Base-by-base conservation (phyloP, 1,139 yeast species). In the Nadsonia starkeyi-henricii region DNA sequence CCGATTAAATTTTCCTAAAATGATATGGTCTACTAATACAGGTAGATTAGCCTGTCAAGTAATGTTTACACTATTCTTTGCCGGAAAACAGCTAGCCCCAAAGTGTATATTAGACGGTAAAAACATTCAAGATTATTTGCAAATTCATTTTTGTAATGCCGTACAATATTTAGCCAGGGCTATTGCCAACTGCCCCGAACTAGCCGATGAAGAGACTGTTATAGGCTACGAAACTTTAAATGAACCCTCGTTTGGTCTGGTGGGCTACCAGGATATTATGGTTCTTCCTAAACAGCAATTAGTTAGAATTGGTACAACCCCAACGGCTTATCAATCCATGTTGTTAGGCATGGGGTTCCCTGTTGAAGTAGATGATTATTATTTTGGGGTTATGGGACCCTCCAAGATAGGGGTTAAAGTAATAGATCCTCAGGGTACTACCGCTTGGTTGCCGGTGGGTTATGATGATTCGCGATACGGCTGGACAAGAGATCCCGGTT, bases 1-100 rank as follows among this genome's bases (percentile, higher is more conserved):
- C 1, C 84, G 75, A 59, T 84, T 85, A 2, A 81, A 56, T 13
- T 48, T 55, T 46, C 54, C 55, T 44, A 63, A 85, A 59, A 88
- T 88, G 96, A 71, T 85, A 41, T 88, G 96, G 96, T 78, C 94
- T 0, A 79, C 95, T 2, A 88, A 88, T 63, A 85, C 85, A 60
- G 75, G 71, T 53, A 70, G 93, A 21, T 68, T 88, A 49, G 95
- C 86, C 0, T 72, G 84, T 20, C 75, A 78, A 55, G 80, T 84
- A 12, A 84, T 88, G 94, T 86, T 85, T 63, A 84, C 95, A 0
- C 62, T 85, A 55, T 86, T 88, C 59, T 88, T 83, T 62, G 80
- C 81, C 1, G 96, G 96, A 1, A 72, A 68, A 62, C 68, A 54
- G 65, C 80, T 68, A 71, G 88, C 72, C 52, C 96, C 88, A 1